A percentile compares a stretch with the other conserved stretches of the same genome.
Conservation (phyloP, 225 moss, liverwort and hornwort species). For the Pleurozium schreberi region DNA sequence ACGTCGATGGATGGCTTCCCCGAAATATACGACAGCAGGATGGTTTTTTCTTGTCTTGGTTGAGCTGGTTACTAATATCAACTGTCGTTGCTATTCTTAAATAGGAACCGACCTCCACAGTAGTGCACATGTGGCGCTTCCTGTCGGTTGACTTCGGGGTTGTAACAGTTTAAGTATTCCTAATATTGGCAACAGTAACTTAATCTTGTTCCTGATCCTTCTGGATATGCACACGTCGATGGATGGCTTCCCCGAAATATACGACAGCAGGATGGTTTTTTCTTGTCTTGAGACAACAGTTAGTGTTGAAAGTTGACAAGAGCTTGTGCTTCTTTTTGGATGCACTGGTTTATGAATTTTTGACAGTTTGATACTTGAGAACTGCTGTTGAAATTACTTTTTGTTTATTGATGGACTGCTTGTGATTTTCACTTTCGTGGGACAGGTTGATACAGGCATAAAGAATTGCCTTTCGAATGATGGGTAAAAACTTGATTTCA, state of each 20-base stretch:
- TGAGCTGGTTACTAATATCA: no score
- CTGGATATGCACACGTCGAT: neutral
- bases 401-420: neutral
- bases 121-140: no score
- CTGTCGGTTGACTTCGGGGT: no score
- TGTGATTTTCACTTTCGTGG: neutral
- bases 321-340: neutral
- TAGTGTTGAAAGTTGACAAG: neutral
- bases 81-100: no score
- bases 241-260: neutral
- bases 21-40: neutral
- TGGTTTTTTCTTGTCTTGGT: neutral
- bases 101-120: no score
- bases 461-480: neutral
- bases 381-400: neutral
- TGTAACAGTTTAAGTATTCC: no score
- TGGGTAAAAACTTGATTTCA: neutral
- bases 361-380: neutral
- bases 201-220: neutral
- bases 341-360: neutral
- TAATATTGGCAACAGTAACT: neutral
- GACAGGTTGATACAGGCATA: neutral
- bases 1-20: neutral
- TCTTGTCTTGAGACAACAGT: neutral
- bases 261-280: neutral